A percentile compares a stretch with the other conserved stretches of the same genome.
phyloP scores from a whole-genome alignment of 192 early-diverging fungal species.

The Oehlia diaphana region DNA sequence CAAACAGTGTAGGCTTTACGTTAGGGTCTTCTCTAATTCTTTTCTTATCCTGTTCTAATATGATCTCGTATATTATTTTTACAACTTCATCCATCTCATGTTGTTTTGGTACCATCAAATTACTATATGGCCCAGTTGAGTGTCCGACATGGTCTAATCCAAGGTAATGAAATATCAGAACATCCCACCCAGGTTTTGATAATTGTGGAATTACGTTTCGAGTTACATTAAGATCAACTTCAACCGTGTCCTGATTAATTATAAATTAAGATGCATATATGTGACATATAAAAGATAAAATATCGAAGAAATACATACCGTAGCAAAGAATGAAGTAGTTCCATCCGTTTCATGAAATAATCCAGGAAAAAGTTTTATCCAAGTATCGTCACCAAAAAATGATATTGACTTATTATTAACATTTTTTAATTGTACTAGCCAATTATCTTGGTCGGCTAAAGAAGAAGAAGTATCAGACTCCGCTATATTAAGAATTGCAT shows the following conservation, averaged over 20 bases:
- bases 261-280: background rate
- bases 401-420: conserved; percentile 54
- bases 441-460: conserved; percentile 68
- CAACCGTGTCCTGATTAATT: conserved; percentile 60
- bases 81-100: conserved; percentile 74
- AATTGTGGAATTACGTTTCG: conserved; percentile 62
- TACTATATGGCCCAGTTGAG: conserved; percentile 64
- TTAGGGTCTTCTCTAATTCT: conserved; percentile 35
- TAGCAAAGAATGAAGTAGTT: conserved; percentile 66
- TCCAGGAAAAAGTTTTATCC: conserved; percentile 83
- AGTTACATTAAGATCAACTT: conserved; percentile 76
- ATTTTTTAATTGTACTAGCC: conserved; percentile 62
- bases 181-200: conserved; percentile 62
- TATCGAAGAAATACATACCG: conserved; percentile 62
- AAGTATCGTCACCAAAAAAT: conserved; percentile 96
- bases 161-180: conserved; percentile 74
- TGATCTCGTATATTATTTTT: conserved; percentile 49
- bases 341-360: conserved; percentile 62
- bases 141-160: conserved; percentile 87
- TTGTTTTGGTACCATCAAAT: conserved; percentile 74
- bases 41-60: conserved; percentile 45
- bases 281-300: background rate
- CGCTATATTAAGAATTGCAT: conserved; percentile 80
- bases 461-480: conserved; percentile 68
- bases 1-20: conserved; percentile 65